Evolutionary conservation across 306 rosid genomes (phyloP).

Genomic region (Vigna unguiculata): DNA sequence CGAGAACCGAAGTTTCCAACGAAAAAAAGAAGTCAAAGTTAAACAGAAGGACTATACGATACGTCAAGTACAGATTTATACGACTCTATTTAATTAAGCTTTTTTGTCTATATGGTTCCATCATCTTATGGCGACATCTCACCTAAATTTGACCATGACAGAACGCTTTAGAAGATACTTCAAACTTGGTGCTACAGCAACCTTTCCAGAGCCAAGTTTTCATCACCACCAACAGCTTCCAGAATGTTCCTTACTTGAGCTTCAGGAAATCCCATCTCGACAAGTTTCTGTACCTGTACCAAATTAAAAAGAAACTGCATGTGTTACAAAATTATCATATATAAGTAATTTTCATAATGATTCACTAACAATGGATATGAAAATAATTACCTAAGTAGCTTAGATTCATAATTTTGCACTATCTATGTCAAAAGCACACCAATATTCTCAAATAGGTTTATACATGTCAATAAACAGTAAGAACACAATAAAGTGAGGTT

Average conservation of each 20-base stretch:
- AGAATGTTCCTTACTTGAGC: conserved; percentile 76
- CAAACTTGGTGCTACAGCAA: conserved; percentile 59
- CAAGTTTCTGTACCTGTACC: conserved; percentile 82
- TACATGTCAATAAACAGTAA: neutral
- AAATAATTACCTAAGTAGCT: conserved; percentile 26
- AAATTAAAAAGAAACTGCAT: neutral
- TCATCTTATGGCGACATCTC: conserved; percentile 26
- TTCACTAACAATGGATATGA: conserved; percentile 29
- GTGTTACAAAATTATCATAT: neutral
- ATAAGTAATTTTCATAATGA: conserved; percentile 3
- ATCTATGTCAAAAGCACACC: conserved; percentile 17
- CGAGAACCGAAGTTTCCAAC: conserved; percentile 33
- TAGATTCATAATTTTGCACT: neutral
- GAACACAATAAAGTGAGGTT: neutral
- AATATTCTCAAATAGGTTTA: conserved; percentile 29
- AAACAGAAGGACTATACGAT: conserved; percentile 32
- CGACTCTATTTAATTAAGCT: conserved; percentile 43
- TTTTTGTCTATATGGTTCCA: conserved; percentile 38
- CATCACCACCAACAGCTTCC: conserved; percentile 96
- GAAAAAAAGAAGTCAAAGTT: neutral
- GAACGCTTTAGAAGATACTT: conserved; percentile 31
- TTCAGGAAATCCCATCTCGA: conserved; percentile 96
- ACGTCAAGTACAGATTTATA: conserved; percentile 18
- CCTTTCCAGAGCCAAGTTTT: conserved; percentile 94
- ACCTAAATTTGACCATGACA: conserved; percentile 36